Conservation (phyloP, 441 rosid species). For the Bruguiera hainesii region DNA sequence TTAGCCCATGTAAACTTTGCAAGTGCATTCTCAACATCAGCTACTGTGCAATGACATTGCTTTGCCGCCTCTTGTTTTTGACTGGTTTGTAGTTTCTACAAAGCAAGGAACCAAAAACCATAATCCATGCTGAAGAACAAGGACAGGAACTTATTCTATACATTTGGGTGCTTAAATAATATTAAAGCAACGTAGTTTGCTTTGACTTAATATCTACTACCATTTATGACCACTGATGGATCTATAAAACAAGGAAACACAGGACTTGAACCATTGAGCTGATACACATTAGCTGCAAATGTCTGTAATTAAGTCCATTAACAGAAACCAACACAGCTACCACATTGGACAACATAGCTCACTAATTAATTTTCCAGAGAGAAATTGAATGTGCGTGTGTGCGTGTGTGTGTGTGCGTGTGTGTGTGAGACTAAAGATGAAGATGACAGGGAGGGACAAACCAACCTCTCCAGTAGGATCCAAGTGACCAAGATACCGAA, state of each 20-base stretch:
- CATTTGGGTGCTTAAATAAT: no score
- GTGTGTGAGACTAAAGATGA: no score
- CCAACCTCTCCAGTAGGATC: constrained; percentile 87
- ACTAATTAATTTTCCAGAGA: no score
- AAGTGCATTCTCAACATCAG: constrained; percentile 81
- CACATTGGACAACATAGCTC: no score
- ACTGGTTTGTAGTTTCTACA: constrained; percentile 70
- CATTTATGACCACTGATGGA: not conserved
- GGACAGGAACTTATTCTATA: not conserved
- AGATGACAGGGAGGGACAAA: constrained; percentile 15
- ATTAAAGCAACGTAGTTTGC: not conserved
- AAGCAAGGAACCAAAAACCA: constrained; percentile 52
- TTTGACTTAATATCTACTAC: not conserved
- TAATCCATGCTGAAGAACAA: constrained; percentile 24
- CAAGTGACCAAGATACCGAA: constrained; percentile 63
- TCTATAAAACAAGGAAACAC: not conserved
- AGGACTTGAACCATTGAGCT: no score
- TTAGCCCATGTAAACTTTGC: constrained; percentile 88
- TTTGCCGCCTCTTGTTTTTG: constrained; percentile 87
- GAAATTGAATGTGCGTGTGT: no score
- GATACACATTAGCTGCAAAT: no score
- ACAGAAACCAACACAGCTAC: no score
- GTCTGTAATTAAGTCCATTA: no score
- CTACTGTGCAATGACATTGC: constrained; percentile 66
- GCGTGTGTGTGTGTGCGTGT: no score